Base-by-base conservation (phyloP, 2,329 filamentous ascomycete genomes). In the Albophoma yamanashiensis region DNA sequence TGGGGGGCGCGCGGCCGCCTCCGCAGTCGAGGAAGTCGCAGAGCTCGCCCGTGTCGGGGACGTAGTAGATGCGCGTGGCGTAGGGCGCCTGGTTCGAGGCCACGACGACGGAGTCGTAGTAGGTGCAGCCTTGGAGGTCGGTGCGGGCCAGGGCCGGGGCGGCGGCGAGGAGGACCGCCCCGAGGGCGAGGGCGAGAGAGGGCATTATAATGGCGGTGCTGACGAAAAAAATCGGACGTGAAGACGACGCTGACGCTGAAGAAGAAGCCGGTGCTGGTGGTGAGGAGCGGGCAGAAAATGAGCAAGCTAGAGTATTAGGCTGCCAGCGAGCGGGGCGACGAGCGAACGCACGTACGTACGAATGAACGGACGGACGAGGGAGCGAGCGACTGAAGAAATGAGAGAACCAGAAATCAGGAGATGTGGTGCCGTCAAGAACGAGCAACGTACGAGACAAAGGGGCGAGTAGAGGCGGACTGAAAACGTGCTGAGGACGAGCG, bases 21-120 rank as follows among this genome's bases (percentile, higher is more conserved):
- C 86, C 86, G 72, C 86, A 89, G 79, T 89, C 86, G 65, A 85
- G 78, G 62, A 83, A 68, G 14, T 76, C 76, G 78, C 86, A 89
- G 68, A 88, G 76, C 75, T 88, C 85, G 68, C 85, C 84, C 22
- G 80, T 83, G 64, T 74, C 83, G 2, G 84, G 85, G 58, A 86
- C 80, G 71, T 83, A 88, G 77, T 78, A 88, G 66, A 84, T 71
- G 55, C 79, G 62, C 59, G 76, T 80, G 52, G 77, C 76, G 65
- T 78, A 79, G 61, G 68, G 65, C 31, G 67, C 69, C 59, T 60
- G 52, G 53, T 67, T 64, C 62, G 70, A 67, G 60, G 71, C 65
- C 59, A 59, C 59, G 59, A 70, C 64, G 58, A 75, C 69, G 20
- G 65, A 62, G 55, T 72, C 72, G 64, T 73, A 74, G 64, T 71